Evolutionary conservation across 2,329 filamentous ascomycete species (phyloP).

Genomic region (Aspergillus versicolor): DNA sequence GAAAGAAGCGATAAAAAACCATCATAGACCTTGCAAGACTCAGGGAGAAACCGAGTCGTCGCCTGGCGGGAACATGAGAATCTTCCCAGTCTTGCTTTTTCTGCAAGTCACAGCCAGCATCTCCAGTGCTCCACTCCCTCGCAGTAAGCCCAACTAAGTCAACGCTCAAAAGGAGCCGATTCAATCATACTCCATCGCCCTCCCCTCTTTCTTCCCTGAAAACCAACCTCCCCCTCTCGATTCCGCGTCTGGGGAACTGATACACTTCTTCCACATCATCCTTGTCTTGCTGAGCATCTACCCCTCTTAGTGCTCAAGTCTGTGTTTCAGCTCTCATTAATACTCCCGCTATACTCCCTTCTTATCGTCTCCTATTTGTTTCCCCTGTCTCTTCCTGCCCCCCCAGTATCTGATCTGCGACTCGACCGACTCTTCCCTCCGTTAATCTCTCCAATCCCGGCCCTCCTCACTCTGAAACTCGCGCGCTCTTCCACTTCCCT

Average conservation of each 20-base stretch:
- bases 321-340: slow-evolving; percentile 9
- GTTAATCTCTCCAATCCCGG: not conserved
- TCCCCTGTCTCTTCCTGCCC: slow-evolving; percentile 2
- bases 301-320: not conserved
- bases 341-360: slow-evolving; percentile 11
- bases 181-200: not conserved
- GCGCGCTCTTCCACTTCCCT: not conserved
- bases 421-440: not conserved
- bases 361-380: slow-evolving; percentile 1
- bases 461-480: slow-evolving; percentile 4
- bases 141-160: slow-evolving; percentile 4
- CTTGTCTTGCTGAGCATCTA: not conserved
- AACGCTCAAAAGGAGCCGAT: slow-evolving; percentile 1
- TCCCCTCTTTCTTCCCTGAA: slow-evolving; percentile 12
- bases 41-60: no score
- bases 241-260: slow-evolving; percentile 4
- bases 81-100: not conserved
- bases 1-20: no score
- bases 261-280: not conserved
- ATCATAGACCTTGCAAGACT: no score
- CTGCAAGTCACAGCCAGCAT: no score
- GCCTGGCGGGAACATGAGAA: not conserved
- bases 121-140: no score
- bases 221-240: slow-evolving; percentile 6
- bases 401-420: slow-evolving; percentile 1